These are phyloP conservation scores for Amaranthus cruentus DNA, from an alignment of 148 eudicot genomes.

Conservation along the genomic window DNA sequence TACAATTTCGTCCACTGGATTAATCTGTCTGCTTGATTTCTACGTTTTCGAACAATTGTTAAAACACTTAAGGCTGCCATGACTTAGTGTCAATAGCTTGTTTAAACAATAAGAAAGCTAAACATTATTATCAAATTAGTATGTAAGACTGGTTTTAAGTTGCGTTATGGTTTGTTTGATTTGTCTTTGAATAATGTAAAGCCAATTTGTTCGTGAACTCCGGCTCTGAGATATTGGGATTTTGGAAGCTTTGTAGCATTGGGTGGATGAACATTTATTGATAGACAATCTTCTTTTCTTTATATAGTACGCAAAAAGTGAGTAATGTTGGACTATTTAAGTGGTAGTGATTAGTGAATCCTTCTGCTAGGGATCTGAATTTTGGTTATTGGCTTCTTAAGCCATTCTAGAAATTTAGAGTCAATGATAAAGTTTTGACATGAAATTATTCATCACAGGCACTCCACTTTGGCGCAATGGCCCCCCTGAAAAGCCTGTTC, in stretches of 20 bases:
- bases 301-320: neutral
- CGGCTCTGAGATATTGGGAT: neutral
- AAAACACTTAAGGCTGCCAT: neutral
- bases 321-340: neutral
- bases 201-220: neutral
- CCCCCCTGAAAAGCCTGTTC: constrained; percentile 96
- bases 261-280: neutral
- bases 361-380: neutral
- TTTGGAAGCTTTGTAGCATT: neutral
- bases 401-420: neutral
- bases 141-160: neutral
- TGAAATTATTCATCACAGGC: constrained; percentile 44
- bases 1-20: neutral
- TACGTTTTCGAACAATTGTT: neutral
- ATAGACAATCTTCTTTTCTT: neutral
- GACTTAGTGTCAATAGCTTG: neutral
- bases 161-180: neutral
- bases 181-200: neutral
- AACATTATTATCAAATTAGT: neutral
- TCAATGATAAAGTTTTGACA: neutral
- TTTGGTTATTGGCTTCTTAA: neutral
- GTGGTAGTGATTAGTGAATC: neutral
- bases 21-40: neutral
- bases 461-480: constrained; percentile 99
- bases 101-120: neutral